Evolutionary conservation across 164 flowering plant genomes (phyloP).

Genomic region (Macadamia integrifolia): DNA sequence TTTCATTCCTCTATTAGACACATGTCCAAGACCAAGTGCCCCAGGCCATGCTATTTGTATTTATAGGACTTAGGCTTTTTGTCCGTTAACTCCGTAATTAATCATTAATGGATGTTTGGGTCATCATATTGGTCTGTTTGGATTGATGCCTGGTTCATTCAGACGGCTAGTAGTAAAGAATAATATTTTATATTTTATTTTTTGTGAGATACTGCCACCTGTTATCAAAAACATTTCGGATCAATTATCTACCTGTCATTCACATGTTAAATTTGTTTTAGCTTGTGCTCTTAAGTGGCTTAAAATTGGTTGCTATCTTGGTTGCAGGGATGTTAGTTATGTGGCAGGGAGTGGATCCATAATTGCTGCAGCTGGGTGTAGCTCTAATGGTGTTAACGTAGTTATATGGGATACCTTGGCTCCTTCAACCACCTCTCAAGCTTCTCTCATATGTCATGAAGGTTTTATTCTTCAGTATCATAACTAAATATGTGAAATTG

Average conservation of each 20-base stretch:
- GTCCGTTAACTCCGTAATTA: too few species aligned
- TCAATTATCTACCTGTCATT: not conserved
- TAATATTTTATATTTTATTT: too few species aligned
- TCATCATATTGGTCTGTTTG: too few species aligned
- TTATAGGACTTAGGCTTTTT: too few species aligned
- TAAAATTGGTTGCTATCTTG: conserved; percentile 2
- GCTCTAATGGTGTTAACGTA: conserved; percentile 70
- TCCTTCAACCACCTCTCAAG: conserved; percentile 79
- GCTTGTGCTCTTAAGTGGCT: not conserved
- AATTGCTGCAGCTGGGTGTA: conserved; percentile 82
- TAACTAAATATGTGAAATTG: not conserved
- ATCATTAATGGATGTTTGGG: too few species aligned
- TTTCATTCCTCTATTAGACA: too few species aligned
- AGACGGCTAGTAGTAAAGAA: too few species aligned
- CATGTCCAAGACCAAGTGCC: too few species aligned
- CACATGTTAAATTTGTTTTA: not conserved
- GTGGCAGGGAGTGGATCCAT: conserved; percentile 88
- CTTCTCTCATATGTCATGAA: conserved; percentile 93
- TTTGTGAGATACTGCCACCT: not conserved
- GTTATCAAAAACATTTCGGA: not conserved
- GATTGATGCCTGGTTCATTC: too few species aligned
- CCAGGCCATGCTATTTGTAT: too few species aligned
- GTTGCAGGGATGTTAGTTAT: conserved; percentile 78
- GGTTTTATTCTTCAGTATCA: conserved; percentile 32
- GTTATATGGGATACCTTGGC: conserved; percentile 97